Evolutionary conservation across 2,329 filamentous ascomycete genomes (phyloP).

Genomic region (Aspergillus sp.): DNA sequence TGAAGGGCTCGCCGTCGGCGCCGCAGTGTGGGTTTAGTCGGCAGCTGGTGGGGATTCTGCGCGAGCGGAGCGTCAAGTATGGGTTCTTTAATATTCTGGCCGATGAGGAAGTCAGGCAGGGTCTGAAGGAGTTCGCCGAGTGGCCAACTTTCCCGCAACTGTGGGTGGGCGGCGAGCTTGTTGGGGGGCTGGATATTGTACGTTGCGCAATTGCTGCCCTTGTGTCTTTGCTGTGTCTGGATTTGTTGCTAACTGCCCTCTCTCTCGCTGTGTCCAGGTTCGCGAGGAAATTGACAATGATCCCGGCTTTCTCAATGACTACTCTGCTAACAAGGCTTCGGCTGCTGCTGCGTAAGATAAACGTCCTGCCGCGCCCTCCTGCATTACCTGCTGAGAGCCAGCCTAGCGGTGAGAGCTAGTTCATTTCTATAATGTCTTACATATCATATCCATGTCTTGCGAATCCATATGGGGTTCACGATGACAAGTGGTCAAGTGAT

Average conservation of each 20-base stretch:
- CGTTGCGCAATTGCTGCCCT: no score
- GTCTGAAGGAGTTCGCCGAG: conserved; percentile 92
- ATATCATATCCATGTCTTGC: no score
- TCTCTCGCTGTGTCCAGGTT: conserved; percentile 54
- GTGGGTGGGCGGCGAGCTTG: conserved; percentile 81
- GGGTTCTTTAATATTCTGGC: conserved; percentile 99
- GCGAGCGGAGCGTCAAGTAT: conserved; percentile 87
- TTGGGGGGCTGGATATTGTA: conserved; percentile 93
- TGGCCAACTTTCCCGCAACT: conserved; percentile 98
- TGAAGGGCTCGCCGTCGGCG: conserved; percentile 86
- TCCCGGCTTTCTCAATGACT: conserved; percentile 70
- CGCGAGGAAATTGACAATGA: conserved; percentile 87
- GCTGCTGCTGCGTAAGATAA: conserved; percentile 7
- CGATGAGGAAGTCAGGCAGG: conserved; percentile 93
- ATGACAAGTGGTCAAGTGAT: no score
- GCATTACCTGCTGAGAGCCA: no score
- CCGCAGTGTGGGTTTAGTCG: conserved; percentile 90
- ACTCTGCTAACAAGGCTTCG: conserved; percentile 41
- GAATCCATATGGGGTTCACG: no score
- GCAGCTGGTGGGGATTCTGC: conserved; percentile 74
- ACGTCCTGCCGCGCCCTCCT: no score
- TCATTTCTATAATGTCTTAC: no score
- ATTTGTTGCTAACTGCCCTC: conserved; percentile 8
- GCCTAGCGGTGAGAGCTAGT: no score
- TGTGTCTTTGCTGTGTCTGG: conserved; percentile 12